A percentile compares a stretch with the other conserved stretches of the same genome.
Evolutionary conservation across 2,329 filamentous ascomycete genomes (phyloP).

Genomic region (Colletotrichum truncatum): DNA sequence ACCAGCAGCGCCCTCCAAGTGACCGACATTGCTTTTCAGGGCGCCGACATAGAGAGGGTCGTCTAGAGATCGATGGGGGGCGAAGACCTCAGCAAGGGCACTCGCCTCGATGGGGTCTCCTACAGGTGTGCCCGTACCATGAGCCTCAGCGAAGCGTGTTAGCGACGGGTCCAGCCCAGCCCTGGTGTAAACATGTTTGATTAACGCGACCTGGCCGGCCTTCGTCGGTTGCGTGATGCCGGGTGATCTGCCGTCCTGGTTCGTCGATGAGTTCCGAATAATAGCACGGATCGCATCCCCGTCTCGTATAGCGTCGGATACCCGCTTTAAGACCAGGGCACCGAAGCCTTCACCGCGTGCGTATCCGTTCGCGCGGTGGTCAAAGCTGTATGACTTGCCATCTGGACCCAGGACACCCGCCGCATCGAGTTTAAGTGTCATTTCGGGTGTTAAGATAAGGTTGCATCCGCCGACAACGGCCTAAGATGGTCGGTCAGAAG

Average conservation of each 20-base stretch:
- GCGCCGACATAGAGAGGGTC: slow-evolving; percentile 39
- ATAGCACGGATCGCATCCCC: slow-evolving; percentile 48
- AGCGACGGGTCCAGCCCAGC: slow-evolving; percentile 36
- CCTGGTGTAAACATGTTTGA: slow-evolving; percentile 45
- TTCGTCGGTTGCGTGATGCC: slow-evolving; percentile 47
- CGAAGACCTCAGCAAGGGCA: slow-evolving; percentile 55
- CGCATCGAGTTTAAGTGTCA: slow-evolving; percentile 22
- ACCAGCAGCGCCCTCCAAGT: slow-evolving; percentile 36
- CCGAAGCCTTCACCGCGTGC: slow-evolving; percentile 57
- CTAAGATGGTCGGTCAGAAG: slow-evolving; percentile 46
- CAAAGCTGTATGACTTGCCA: slow-evolving; percentile 43
- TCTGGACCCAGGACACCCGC: slow-evolving; percentile 37
- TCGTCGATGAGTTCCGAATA: slow-evolving; percentile 45
- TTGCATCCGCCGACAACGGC: slow-evolving; percentile 37
- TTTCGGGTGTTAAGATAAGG: slow-evolving; percentile 31
- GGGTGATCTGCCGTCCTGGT: slow-evolving; percentile 52
- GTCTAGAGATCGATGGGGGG: slow-evolving; percentile 43
- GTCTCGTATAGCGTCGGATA: slow-evolving; percentile 54
- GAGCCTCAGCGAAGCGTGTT: slow-evolving; percentile 50
- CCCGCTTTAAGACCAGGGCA: slow-evolving; percentile 58
- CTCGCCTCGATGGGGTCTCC: slow-evolving; percentile 64
- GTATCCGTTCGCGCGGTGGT: slow-evolving; percentile 43
- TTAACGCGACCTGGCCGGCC: slow-evolving; percentile 44
- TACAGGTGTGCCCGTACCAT: slow-evolving; percentile 64
- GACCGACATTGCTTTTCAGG: slow-evolving; percentile 37